Conservation (phyloP, 805 yeast genomes). For the Tetrapisispora nanseiensis region DNA sequence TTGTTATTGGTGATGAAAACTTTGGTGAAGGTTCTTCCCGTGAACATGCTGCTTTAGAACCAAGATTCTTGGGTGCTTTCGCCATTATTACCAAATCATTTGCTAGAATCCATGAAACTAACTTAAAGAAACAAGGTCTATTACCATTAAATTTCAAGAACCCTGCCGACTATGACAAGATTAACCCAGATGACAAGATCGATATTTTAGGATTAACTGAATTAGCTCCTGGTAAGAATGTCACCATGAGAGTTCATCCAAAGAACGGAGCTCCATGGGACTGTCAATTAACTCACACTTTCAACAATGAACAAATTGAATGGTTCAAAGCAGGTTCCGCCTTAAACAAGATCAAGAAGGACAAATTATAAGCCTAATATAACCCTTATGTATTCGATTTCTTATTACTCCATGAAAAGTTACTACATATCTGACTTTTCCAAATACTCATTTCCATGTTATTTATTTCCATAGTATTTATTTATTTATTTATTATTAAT, state of each 20-base stretch:
- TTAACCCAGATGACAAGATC: slow-evolving; percentile 81
- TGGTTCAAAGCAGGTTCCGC: slow-evolving; percentile 99
- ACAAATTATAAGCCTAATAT: slow-evolving; percentile 2
- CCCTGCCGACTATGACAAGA: slow-evolving; percentile 86
- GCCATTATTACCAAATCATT: slow-evolving; percentile 96
- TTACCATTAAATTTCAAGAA: slow-evolving; percentile 91
- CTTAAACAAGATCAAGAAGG: slow-evolving; percentile 58
- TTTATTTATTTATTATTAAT: slow-evolving; percentile 1
- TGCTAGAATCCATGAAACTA: slow-evolving; percentile 98
- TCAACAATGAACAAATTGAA: slow-evolving; percentile 92
- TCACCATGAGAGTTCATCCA: slow-evolving; percentile 66
- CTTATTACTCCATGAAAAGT: neutral
- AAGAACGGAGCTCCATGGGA: slow-evolving; percentile 77
- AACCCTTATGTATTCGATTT: too few species aligned
- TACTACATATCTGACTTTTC: neutral
- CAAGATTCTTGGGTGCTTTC: slow-evolving; percentile 97
- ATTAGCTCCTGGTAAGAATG: slow-evolving; percentile 87
- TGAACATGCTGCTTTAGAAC: slow-evolving; percentile 99
- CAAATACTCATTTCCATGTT: neutral
- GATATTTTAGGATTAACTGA: slow-evolving; percentile 77
- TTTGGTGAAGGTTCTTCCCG: slow-evolving; percentile 99
- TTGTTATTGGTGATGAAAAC: slow-evolving; percentile 96
- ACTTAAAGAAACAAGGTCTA: slow-evolving; percentile 98
- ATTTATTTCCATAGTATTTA: slow-evolving; percentile 1
- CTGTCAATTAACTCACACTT: slow-evolving; percentile 89